phyloP scores from a whole-genome alignment of 2,329 filamentous ascomycete genomes.

The Verticillium alfalfae region DNA sequence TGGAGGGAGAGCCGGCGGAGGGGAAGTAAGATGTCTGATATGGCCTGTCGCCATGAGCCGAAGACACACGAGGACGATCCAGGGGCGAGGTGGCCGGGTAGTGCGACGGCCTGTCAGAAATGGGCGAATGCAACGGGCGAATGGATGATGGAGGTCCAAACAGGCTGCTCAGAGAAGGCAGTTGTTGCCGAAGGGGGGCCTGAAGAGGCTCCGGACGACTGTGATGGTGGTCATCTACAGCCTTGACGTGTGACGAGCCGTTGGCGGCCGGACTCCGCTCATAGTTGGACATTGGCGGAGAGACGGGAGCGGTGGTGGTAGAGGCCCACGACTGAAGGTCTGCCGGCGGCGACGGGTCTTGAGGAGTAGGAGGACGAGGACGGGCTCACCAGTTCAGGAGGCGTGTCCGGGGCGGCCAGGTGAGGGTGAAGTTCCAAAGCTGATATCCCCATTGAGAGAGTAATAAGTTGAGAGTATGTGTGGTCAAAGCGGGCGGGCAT shows the following conservation, averaged over 20 bases:
- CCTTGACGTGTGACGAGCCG: constrained; percentile 33
- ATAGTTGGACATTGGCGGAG: constrained; percentile 55
- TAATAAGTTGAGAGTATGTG: constrained; percentile 6
- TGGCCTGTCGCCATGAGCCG: constrained; percentile 27
- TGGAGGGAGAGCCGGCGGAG: constrained; percentile 24
- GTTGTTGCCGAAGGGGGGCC: constrained; percentile 35
- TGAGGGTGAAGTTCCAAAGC: constrained; percentile 43
- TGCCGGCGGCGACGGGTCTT: constrained; percentile 33
- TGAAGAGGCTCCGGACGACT: constrained; percentile 26
- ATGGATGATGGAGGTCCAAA: constrained; percentile 43
- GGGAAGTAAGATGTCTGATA: constrained; percentile 44
- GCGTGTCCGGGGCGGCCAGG: constrained; percentile 46
- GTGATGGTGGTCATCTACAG: constrained; percentile 27
- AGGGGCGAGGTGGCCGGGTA: constrained; percentile 39
- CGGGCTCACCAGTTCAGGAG: constrained; percentile 48
- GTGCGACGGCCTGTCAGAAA: constrained; percentile 37
- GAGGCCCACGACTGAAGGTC: constrained; percentile 37
- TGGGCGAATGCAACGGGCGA: constrained; percentile 38
- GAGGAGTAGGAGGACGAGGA: constrained; percentile 42
- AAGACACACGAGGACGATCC: constrained; percentile 37
- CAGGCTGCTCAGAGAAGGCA: constrained; percentile 52
- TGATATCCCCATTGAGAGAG: constrained; percentile 50
- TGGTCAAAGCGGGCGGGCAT: neutral
- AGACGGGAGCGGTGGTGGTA: constrained; percentile 32
- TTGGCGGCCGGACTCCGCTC: constrained; percentile 39